These are phyloP conservation scores for Arthrinium phaeospermum DNA, from an alignment of 2,329 filamentous ascomycete species.

Conservation along the genomic window DNA sequence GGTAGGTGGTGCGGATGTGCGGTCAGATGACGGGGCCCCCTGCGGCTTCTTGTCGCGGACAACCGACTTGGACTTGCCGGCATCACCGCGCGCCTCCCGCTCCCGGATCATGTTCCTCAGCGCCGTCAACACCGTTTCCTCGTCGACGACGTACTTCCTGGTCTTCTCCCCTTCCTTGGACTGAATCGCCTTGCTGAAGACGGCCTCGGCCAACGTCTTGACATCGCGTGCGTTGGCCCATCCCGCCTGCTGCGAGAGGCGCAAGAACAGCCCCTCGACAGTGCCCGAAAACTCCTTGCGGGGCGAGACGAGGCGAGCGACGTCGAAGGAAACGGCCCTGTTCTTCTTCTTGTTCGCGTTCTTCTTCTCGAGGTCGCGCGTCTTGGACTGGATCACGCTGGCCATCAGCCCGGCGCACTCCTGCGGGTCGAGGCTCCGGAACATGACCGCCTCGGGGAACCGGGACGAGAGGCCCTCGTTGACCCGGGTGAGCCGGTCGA, in stretches of 20 bases:
- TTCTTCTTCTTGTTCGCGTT: conserved; percentile 26
- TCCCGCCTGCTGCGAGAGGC: conserved; percentile 48
- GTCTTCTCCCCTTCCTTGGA: conserved; percentile 23
- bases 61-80: too few species aligned
- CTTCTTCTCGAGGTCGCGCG: conserved; percentile 32
- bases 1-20: too few species aligned
- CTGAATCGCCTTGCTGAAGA: conserved; percentile 51
- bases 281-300: conserved; percentile 31
- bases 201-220: conserved; percentile 54
- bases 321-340: conserved; percentile 18
- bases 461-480: conserved; percentile 70
- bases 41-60: too few species aligned
- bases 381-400: conserved; percentile 30
- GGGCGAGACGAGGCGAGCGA: conserved; percentile 2
- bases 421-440: conserved; percentile 49
- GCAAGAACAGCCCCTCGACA: conserved; percentile 42
- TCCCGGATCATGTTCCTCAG: conserved; percentile 24
- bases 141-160: conserved; percentile 19
- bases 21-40: too few species aligned
- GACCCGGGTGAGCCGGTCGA: conserved; percentile 64
- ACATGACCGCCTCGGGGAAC: conserved; percentile 67
- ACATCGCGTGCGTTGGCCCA: conserved; percentile 73
- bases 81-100: conserved; percentile 10
- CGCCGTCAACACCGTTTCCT: conserved; percentile 21
- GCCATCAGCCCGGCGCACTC: conserved; percentile 53